Evolutionary conservation across 441 rosid genomes (phyloP), one percentile per base, ranked within the genome.

Genomic region (Bruguiera hainesii): DNA sequence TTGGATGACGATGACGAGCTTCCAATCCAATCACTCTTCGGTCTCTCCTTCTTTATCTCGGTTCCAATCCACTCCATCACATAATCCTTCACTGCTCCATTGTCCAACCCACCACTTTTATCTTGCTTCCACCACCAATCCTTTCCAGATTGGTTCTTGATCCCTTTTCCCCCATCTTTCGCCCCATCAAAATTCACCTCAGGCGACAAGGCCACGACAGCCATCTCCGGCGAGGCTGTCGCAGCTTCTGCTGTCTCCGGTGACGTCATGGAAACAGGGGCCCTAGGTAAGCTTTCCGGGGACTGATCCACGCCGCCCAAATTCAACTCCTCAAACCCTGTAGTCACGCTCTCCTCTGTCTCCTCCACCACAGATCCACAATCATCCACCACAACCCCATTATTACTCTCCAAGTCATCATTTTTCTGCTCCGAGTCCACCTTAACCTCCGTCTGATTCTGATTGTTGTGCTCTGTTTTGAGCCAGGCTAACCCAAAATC

Each of bases 41-140:
- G 92, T 69, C 85, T 82, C 60, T 89, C 98, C 75, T 88, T 93
- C 70, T 81, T 90, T 63, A 93, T 90, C 81, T 90, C 96, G 58
- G 80, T 87, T 37, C 96, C 97, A 72, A 88, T 92, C 98, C 97
- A 92, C 50, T 92, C 98, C 95, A 87, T 87, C 37, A 92, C 96
- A 55, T 92, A 92, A 73, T 92, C 98, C 68, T 89, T 92, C 60
- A 89, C 85, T 63, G 82, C 89, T 55, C 78, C 89, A 64, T 75
- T 83, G 74, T 90, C 93, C 75, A 37, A 65, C 6, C 60, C 63
- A 39, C 35, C 82, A 56, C 62, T 71, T 8, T 71, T 80, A 4
- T 83, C 93, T 71, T 87, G 93, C 72, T 85, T 93, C 94, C 85
- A 77, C 89, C 88, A 81, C 89, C 87, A 79, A 64, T 83, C 85